Base-by-base conservation (phyloP, 768 basidiomycete species). In the Leucocoprinus birnbaumii region DNA sequence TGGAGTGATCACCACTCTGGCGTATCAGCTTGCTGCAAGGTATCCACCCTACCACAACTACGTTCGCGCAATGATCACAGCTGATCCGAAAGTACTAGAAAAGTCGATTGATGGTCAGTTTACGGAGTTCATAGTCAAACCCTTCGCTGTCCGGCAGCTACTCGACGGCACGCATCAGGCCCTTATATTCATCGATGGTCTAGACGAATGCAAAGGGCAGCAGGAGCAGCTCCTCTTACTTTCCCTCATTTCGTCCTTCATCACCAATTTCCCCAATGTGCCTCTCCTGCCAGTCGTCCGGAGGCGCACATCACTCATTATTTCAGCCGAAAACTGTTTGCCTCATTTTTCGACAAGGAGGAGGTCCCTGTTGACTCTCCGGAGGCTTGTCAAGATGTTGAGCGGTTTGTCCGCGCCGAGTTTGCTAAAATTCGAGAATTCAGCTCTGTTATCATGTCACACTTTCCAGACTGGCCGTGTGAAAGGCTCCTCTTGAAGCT, bases 21-120 rank as follows among this genome's bases (percentile, higher is more conserved):
- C 64, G 2, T 61, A 58, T 27, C 64, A 68, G n/a, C 55, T 69
- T 2, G 59, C 63, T 7, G 26, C 48, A 6, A 27, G 27, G 0
- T 13, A 50, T 27, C 55, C 59, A n/a, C n/a, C 35, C 13, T 16
- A 55, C 0, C 48, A 48, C 10, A 34, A 47, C 3, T 51, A 46
- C 11, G 41, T 65, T 8, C 46, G 53, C 1, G 24, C 47, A 1
- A 31, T 26, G 10, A 47, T 65, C 41, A 6, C 13, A 2, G 11
- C 16, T 3, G 49, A 58, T 27, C 61, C 56, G 16, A 41, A 45
- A n/a, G 18, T 59, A 11, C 54, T 40, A 3, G 18, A 42, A 11
- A 62, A 59, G 35, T 57, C 54, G 2, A 25, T 56, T 2, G 16
- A 9, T 4, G 27, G 34, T 1, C 65, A 66, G 27, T 22, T 63